A percentile compares a stretch with the other conserved stretches of the same genome.
Evolutionary conservation across 441 rosid genomes (phyloP).

Genomic region (Eruca vesicaria): DNA sequence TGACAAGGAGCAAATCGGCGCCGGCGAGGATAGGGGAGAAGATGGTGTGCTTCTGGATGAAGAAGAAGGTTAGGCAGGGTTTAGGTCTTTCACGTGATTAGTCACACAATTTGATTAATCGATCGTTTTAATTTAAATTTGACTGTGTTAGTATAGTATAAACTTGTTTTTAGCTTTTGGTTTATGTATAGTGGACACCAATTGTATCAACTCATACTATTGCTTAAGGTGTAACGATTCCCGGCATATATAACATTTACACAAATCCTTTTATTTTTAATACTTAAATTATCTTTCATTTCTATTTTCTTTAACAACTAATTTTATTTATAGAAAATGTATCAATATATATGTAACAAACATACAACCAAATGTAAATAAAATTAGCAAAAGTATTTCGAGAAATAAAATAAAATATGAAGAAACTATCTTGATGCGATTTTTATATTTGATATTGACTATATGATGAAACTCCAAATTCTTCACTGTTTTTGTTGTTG

Average conservation of each 20-base stretch:
- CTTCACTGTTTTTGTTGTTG: too few species aligned
- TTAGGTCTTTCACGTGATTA: slow-evolving; percentile 43
- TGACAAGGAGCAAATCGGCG: slow-evolving; percentile 75
- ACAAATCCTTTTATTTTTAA: not conserved
- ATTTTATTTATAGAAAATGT: too few species aligned
- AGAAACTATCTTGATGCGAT: too few species aligned
- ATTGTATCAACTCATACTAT: slow-evolving; percentile 16
- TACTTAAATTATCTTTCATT: too few species aligned
- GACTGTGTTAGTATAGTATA: not conserved
- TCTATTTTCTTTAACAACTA: too few species aligned
- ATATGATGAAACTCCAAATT: too few species aligned
- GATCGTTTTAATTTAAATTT: not conserved
- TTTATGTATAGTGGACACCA: not conserved
- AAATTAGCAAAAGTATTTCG: too few species aligned
- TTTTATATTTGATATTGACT: too few species aligned
- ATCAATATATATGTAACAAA: too few species aligned
- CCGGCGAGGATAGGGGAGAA: slow-evolving; percentile 70
- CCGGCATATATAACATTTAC: not conserved
- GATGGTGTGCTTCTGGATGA: slow-evolving; percentile 45
- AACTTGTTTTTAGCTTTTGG: not conserved
- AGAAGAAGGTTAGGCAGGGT: slow-evolving; percentile 56
- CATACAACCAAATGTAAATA: too few species aligned
- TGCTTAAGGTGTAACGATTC: slow-evolving; percentile 3
- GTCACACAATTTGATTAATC: slow-evolving; percentile 25
- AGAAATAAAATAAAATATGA: too few species aligned